These are phyloP conservation scores for Fomitopsis schrenkii DNA, from an alignment of 1,284 basidiomycete species.

Conservation along the genomic window DNA sequence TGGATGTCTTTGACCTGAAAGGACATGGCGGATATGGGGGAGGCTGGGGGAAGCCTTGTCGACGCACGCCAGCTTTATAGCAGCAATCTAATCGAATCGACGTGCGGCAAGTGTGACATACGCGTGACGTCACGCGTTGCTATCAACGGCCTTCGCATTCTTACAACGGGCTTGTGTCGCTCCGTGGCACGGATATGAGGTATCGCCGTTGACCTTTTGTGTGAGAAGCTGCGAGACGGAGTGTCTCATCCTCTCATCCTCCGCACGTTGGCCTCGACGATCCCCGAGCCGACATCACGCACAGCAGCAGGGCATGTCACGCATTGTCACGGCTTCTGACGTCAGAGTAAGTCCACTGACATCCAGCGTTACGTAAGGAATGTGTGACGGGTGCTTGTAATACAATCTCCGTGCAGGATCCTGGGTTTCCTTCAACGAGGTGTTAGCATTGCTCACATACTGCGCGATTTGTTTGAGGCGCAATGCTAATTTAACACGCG, in stretches of 20 bases:
- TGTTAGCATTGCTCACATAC: too few species aligned
- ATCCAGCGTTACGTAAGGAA: too few species aligned
- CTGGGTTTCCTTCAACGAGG: too few species aligned
- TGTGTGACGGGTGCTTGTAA: too few species aligned
- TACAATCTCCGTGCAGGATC: too few species aligned
- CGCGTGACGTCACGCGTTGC: background rate
- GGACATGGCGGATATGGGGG: slow-evolving; percentile 47
- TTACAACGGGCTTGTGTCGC: too few species aligned
- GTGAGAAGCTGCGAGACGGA: background rate
- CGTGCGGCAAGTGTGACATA: background rate
- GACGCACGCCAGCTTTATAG: background rate
- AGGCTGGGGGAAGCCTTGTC: background rate
- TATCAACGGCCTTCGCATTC: background rate
- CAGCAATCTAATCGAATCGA: background rate
- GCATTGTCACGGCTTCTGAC: background rate
- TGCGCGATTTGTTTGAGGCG: too few species aligned
- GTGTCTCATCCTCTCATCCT: background rate
- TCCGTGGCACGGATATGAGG: too few species aligned
- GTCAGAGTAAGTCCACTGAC: background rate
- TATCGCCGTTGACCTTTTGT: too few species aligned
- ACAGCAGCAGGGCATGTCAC: background rate
- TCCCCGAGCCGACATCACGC: background rate
- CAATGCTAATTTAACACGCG: too few species aligned
- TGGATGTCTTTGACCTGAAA: slow-evolving; percentile 52
- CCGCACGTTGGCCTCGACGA: background rate